phyloP scores from a whole-genome alignment of 331 rosid genomes.

The Telfairia occidentalis region DNA sequence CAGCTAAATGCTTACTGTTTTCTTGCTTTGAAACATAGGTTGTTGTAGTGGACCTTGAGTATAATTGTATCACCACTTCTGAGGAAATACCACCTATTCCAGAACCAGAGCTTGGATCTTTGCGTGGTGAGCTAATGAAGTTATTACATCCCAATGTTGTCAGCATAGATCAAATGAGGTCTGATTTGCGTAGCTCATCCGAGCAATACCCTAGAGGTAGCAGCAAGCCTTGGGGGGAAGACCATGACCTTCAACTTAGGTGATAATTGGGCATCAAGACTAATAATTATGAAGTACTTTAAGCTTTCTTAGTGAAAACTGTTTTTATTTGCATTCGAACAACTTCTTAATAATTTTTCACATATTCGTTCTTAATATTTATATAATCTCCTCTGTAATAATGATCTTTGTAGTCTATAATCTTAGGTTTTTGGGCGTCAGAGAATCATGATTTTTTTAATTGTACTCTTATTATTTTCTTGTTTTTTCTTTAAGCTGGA shows the following conservation, averaged over 20 bases:
- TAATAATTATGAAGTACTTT: slow-evolving; percentile 21
- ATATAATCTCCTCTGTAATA: slow-evolving; percentile 10
- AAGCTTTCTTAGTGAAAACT: slow-evolving; percentile 10
- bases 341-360: background rate
- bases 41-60: slow-evolving; percentile 91
- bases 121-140: slow-evolving; percentile 69
- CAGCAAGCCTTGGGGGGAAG: slow-evolving; percentile 90
- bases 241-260: slow-evolving; percentile 90
- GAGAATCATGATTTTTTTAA: background rate
- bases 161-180: slow-evolving; percentile 72
- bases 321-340: slow-evolving; percentile 3
- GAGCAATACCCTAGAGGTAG: slow-evolving; percentile 46
- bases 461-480: background rate
- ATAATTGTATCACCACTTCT: slow-evolving; percentile 65
- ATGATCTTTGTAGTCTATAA: background rate
- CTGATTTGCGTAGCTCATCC: slow-evolving; percentile 37
- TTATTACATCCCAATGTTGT: slow-evolving; percentile 73
- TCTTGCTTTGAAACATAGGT: slow-evolving; percentile 44
- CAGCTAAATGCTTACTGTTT: background rate
- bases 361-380: background rate
- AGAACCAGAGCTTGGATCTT: slow-evolving; percentile 66
- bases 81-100: slow-evolving; percentile 97
- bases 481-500: background rate
- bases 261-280: slow-evolving; percentile 30
- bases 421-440: background rate